Base-by-base conservation (phyloP, 2,329 filamentous ascomycete genomes). In the Fusarium staphyleae region DNA sequence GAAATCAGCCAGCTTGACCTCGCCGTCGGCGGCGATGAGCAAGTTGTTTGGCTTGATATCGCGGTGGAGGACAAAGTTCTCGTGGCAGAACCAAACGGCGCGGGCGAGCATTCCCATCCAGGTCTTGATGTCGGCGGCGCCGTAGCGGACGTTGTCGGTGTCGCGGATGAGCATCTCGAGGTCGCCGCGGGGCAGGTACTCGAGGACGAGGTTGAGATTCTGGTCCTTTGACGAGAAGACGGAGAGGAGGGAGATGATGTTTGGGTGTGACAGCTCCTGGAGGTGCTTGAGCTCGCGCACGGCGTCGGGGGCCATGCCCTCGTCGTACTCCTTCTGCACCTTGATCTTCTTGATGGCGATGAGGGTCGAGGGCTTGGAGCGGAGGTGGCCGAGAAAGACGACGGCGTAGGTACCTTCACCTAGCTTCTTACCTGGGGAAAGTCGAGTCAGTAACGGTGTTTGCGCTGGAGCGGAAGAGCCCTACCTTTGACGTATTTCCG, bases 41-140 rank as follows among this genome's bases (percentile, higher is more conserved):
- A 98, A 78, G 78, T 99, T 99, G 83, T 98, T 98, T 40, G 93
- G 93, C 77, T 99, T 99, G 80, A 99, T 98, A 79, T 99, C 95
- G 66, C 95, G 90, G 76, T 99, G 95, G 24, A 99, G 82, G 14
- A 99, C 85, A 67, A 89, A 93, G 73, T 95, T 96, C 71, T 93
- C 90, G 74, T 99, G 95, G 74, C 95, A 98, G 79, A 96, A 99
- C 88, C 91, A 96, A 22, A 98, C 86, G 19, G 90, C 95, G 34
- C 93, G 87, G 22, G 84, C 85, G n/a, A 98, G 83, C 95, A 98
- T 98, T 60, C 90, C 90, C 88, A 97, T 96, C 95, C 95, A 99
- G 13, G 92, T 89, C 74, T 99, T 99, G 74, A 98, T 92, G 73
- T 99, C 95, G 14, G 90, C 89, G 10, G 86, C 85, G 57, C 90